A percentile compares a stretch with the other conserved stretches of the same genome.
Evolutionary conservation across 768 basidiomycete genomes (phyloP).

Genomic region (Neoboletus subvelutipes): DNA sequence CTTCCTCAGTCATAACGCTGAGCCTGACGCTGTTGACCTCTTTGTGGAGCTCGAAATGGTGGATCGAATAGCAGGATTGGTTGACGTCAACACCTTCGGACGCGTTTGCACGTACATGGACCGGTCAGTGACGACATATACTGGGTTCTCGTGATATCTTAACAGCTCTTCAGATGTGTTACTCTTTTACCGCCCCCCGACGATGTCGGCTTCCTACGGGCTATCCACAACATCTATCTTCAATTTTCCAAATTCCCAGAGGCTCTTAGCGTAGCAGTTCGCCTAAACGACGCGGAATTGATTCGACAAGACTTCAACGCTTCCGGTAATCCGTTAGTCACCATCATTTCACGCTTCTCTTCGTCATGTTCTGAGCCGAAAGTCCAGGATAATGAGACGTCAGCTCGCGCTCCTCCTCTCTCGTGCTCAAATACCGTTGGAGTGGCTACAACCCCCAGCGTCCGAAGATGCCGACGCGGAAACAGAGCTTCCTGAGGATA

Average conservation of each 20-base stretch:
- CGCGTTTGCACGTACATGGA: conserved; percentile 98
- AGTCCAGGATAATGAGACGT: conserved; percentile 77
- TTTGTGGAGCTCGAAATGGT: conserved; percentile 93
- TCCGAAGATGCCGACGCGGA: conserved; percentile 52
- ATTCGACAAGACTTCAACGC: conserved; percentile 87
- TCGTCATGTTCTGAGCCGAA: neutral
- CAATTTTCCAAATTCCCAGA: conserved; percentile 88
- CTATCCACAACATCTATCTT: conserved; percentile 87
- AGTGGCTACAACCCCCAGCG: conserved; percentile 74
- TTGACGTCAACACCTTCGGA: conserved; percentile 84
- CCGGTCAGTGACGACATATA: conserved; percentile 48
- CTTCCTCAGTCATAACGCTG: conserved; percentile 90
- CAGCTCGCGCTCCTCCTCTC: conserved; percentile 94
- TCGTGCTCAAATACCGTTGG: conserved; percentile 84
- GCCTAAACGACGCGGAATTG: conserved; percentile 75
- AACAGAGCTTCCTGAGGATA: conserved; percentile 74
- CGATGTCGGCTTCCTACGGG: conserved; percentile 83
- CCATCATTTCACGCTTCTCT: neutral
- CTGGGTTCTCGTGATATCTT: conserved; percentile 1
- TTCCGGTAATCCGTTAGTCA: conserved; percentile 79
- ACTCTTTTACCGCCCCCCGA: conserved; percentile 90
- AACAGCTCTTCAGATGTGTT: conserved; percentile 58
- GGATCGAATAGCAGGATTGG: conserved; percentile 67
- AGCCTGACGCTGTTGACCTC: conserved; percentile 96
- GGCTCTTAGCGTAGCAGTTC: conserved; percentile 82